Percentiles rank a stretch among this genome's conserved stretches.
Conservation (phyloP, 768 basidiomycete species). For the Suillus tomentosus region DNA sequence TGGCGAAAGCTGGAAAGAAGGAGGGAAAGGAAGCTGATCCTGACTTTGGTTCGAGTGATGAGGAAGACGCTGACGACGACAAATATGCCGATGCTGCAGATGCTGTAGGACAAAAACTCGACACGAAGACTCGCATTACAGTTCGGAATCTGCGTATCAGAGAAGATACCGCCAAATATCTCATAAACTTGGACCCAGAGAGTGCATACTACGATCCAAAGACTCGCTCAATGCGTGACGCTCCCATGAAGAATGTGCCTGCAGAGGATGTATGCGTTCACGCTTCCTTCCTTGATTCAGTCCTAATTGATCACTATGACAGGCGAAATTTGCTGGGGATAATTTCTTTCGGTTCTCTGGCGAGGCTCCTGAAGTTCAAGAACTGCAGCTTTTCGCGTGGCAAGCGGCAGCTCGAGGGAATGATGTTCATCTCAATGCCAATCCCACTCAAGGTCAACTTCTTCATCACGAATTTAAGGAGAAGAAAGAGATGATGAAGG, state of each 20-base stretch:
- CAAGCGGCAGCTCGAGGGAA: constrained; percentile 91
- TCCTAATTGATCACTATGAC: constrained; percentile 10
- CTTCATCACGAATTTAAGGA: constrained; percentile 88
- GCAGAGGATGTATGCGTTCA: constrained; percentile 78
- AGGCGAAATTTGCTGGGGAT: constrained; percentile 94
- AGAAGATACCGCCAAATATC: constrained; percentile 98
- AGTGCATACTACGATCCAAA: constrained; percentile 99
- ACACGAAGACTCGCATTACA: constrained; percentile 97
- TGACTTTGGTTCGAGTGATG: constrained; percentile 95
- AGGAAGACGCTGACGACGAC: constrained; percentile 95
- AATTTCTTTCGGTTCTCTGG: constrained; percentile 93
- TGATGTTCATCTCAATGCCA: constrained; percentile 93
- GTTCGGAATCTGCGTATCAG: constrained; percentile 98
- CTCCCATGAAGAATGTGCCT: constrained; percentile 72
- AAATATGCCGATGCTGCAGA: constrained; percentile 99
- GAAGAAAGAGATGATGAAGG: constrained; percentile 91
- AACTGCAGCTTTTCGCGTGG: constrained; percentile 96
- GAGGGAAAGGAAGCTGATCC: constrained; percentile 75
- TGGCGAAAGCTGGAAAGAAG: constrained; percentile 86
- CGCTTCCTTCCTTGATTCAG: constrained; percentile 2
- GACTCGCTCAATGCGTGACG: constrained; percentile 99
- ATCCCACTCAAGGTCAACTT: constrained; percentile 93
- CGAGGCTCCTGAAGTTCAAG: constrained; percentile 89
- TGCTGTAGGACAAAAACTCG: constrained; percentile 96
- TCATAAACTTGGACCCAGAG: constrained; percentile 93